Conservation (phyloP, 2,329 filamentous ascomycete genomes). For the Macrophomina pseudophaseolina region DNA sequence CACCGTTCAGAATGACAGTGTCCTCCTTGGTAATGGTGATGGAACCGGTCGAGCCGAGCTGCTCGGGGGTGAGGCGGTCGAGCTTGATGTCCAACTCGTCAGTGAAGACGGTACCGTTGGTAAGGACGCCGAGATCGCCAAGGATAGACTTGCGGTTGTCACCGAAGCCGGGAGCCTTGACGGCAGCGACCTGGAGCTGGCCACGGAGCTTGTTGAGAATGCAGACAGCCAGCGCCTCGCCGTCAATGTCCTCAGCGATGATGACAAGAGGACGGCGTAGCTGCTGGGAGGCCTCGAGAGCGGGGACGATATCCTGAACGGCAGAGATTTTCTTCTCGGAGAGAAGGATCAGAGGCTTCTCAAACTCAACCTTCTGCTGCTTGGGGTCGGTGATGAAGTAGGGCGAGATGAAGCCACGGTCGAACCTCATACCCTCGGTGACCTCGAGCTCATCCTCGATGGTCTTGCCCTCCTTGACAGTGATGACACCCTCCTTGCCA, state of each 20-base stretch:
- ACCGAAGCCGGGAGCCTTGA: slow-evolving; percentile 99
- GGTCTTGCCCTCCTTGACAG: slow-evolving; percentile 99
- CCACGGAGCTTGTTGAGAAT: slow-evolving; percentile 99
- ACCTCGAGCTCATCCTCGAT: slow-evolving; percentile 97
- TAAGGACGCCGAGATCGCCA: slow-evolving; percentile 92
- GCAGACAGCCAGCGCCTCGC: slow-evolving; percentile 97
- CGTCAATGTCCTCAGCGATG: slow-evolving; percentile 98
- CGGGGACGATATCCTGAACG: slow-evolving; percentile 97
- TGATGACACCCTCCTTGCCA: slow-evolving; percentile 99
- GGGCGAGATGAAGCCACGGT: slow-evolving; percentile 96
- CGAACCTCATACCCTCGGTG: slow-evolving; percentile 99
- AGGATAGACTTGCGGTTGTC: slow-evolving; percentile 99
- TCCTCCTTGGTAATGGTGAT: slow-evolving; percentile 99
- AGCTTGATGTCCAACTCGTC: slow-evolving; percentile 99
- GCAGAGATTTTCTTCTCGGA: slow-evolving; percentile 99
- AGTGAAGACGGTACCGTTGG: slow-evolving; percentile 96
- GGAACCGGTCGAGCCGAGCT: slow-evolving; percentile 95
- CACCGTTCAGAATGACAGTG: slow-evolving; percentile 97
- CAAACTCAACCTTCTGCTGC: slow-evolving; percentile 98
- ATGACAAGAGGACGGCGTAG: slow-evolving; percentile 94
- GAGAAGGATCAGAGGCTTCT: slow-evolving; percentile 97
- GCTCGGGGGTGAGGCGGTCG: slow-evolving; percentile 93
- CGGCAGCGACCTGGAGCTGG: slow-evolving; percentile 96
- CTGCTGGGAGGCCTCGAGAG: slow-evolving; percentile 95
- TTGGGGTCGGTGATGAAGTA: slow-evolving; percentile 99